phyloP scores from a whole-genome alignment of 805 yeast genomes.

The Yarrowia hollandica region DNA sequence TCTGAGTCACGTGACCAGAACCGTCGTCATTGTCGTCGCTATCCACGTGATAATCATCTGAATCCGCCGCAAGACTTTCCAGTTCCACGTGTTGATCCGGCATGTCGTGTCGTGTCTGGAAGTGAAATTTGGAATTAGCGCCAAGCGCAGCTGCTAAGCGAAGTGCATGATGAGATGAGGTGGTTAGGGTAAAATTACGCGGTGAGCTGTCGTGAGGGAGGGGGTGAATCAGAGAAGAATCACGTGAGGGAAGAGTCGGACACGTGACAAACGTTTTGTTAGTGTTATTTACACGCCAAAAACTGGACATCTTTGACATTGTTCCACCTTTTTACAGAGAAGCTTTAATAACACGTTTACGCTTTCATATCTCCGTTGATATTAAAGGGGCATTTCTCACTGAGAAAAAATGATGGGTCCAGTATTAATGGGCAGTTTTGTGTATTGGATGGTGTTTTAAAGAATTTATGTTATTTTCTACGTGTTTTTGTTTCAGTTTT shows the following conservation, averaged over 20 bases:
- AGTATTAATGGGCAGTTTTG: no score
- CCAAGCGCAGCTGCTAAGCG: constrained; percentile 9
- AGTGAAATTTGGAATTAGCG: background rate
- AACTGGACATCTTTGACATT: no score
- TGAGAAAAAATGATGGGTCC: no score
- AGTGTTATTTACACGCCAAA: no score
- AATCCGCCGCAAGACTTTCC: constrained; percentile 11
- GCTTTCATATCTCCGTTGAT: background rate
- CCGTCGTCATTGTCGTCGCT: constrained; percentile 8
- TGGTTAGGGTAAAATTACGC: constrained; percentile 25
- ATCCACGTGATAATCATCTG: constrained; percentile 13
- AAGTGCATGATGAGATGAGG: constrained; percentile 23
- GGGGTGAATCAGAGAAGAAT: background rate
- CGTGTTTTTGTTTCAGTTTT: no score
- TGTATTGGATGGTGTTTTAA: no score
- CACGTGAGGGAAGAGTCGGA: no score
- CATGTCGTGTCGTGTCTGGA: no score
- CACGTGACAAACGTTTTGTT: background rate
- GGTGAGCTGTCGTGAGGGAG: no score
- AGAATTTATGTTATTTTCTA: no score
- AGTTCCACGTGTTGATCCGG: constrained; percentile 17
- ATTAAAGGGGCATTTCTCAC: background rate
- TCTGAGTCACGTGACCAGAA: constrained; percentile 9
- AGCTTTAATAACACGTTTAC: constrained; percentile 23
- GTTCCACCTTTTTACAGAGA: background rate